Percentiles rank a stretch among this genome's conserved stretches.
phyloP scores from a whole-genome alignment of 2,329 filamentous ascomycete species.

The Grosmannia penicillata region DNA sequence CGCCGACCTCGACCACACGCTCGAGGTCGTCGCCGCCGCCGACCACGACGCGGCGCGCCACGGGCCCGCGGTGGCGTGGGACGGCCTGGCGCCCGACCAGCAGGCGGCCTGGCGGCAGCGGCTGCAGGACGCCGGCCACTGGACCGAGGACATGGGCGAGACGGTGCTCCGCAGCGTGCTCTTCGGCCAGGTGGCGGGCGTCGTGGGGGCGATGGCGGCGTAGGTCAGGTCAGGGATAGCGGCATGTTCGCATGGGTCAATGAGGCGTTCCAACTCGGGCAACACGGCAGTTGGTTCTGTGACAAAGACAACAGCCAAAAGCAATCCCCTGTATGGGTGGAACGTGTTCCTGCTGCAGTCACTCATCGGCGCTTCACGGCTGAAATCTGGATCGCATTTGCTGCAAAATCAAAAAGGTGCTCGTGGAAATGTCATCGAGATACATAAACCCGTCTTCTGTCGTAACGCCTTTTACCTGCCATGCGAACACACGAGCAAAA shows the following conservation, averaged over 20 bases:
- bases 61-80: slow-evolving; percentile 45
- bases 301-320: too few relatives aligned
- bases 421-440: background rate
- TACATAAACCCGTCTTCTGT: slow-evolving; percentile 1
- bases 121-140: slow-evolving; percentile 57
- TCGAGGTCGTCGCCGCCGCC: slow-evolving; percentile 23
- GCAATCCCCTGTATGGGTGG: too few relatives aligned
- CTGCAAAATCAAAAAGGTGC: background rate
- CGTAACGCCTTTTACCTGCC: slow-evolving; percentile 2
- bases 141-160: slow-evolving; percentile 68
- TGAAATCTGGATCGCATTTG: too few relatives aligned
- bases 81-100: slow-evolving; percentile 50
- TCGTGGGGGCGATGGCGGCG: slow-evolving; percentile 39
- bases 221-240: slow-evolving; percentile 6
- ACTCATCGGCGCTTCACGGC: too few relatives aligned
- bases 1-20: slow-evolving; percentile 11
- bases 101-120: slow-evolving; percentile 53
- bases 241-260: background rate
- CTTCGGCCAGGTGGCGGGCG: slow-evolving; percentile 56
- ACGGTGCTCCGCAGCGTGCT: slow-evolving; percentile 61
- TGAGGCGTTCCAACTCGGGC: background rate
- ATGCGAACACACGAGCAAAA: slow-evolving; percentile 1
- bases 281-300: background rate
- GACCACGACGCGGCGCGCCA: slow-evolving; percentile 32
- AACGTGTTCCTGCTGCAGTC: too few relatives aligned